A percentile compares a stretch with the other conserved stretches of the same genome.
Conservation (phyloP, 2,329 filamentous ascomycete genomes). For the Simplicillium aogashimaense region DNA sequence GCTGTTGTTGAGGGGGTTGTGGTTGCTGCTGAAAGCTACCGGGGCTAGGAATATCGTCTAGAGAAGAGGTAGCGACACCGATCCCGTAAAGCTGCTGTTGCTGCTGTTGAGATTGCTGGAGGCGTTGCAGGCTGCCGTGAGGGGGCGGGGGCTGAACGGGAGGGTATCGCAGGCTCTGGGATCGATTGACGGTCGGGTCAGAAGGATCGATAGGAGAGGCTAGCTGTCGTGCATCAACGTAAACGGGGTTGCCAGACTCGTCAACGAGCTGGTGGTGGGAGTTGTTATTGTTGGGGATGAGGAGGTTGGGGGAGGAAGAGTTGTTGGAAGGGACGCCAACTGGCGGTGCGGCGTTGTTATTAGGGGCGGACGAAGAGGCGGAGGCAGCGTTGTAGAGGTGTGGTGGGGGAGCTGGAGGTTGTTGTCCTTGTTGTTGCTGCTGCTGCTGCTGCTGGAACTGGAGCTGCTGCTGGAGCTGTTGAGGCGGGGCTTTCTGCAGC, state of each 20-base stretch:
- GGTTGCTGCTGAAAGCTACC: constrained; percentile 14
- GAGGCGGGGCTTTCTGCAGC: constrained; percentile 16
- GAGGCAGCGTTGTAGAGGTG: constrained; percentile 20
- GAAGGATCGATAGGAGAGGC: constrained; percentile 31
- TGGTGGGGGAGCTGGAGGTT: constrained; percentile 15
- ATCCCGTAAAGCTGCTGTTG: constrained; percentile 18
- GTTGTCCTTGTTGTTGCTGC: neutral
- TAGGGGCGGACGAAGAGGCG: constrained; percentile 14
- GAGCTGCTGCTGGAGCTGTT: constrained; percentile 15
- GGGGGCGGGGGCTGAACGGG: constrained; percentile 16
- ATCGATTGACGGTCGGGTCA: constrained; percentile 34
- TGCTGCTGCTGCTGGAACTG: constrained; percentile 12
- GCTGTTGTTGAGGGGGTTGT: constrained; percentile 16
- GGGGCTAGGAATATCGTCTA: constrained; percentile 13
- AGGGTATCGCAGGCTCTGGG: constrained; percentile 41
- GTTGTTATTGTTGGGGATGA: neutral
- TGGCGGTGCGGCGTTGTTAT: constrained; percentile 16
- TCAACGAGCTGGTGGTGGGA: constrained; percentile 11
- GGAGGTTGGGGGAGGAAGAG: too few relatives aligned
- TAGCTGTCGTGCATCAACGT: constrained; percentile 24
- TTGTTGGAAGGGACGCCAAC: neutral
- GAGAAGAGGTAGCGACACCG: constrained; percentile 15
- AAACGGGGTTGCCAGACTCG: constrained; percentile 12
- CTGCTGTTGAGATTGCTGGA: constrained; percentile 16
- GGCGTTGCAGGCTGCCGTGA: constrained; percentile 12